Base-by-base conservation (phyloP, 768 basidiomycete genomes). In the Amanita inopinata region DNA sequence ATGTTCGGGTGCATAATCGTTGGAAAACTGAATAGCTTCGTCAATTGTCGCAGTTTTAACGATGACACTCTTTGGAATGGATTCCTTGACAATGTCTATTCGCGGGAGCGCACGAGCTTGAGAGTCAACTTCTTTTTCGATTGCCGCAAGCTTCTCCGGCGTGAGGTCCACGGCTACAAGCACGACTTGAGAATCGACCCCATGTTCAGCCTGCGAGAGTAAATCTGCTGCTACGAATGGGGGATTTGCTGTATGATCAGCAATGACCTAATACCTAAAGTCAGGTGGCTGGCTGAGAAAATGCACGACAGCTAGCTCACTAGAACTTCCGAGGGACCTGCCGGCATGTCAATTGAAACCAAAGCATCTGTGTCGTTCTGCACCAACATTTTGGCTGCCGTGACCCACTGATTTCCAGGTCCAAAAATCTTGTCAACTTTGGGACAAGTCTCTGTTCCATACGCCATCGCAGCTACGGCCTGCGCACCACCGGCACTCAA, bases 401-500 rank as follows among this genome's bases (percentile, higher is more conserved):
- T 99, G 17, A 99, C 96, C 91, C 93, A 99, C 60, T 98, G 96
- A 59, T 99, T 99, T 18, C 96, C 96, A 4, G 96, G 96, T 6
- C 96, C 96, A 56, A 98, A 94, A 53, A 99, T 92, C 67, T 99
- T 99, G 71, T 99, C 96, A 18, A 97, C 94, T 63, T 99, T 98
- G 11, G 92, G 90, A 4, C 93, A 90, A 3, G 84, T 84, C 58
- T 87, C 71, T 4, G 96, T 99, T 14, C 96, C 96, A 58, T 97
- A 98, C 1, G 96, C 96, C 67, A 99, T 71, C 0, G 96, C 93
- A 18, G 92, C 89, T 12, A 98, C 73, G 8, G 96, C 96, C 57
- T 99, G 96, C 12, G 88, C 94, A 9, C 96, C 96, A 30, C 96
- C 96, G 12, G 94, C 96, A 59, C 87, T 89, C 47, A 99, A 70